Conservation (phyloP, 257 asterid species). For the Lycium ferocissimum region DNA sequence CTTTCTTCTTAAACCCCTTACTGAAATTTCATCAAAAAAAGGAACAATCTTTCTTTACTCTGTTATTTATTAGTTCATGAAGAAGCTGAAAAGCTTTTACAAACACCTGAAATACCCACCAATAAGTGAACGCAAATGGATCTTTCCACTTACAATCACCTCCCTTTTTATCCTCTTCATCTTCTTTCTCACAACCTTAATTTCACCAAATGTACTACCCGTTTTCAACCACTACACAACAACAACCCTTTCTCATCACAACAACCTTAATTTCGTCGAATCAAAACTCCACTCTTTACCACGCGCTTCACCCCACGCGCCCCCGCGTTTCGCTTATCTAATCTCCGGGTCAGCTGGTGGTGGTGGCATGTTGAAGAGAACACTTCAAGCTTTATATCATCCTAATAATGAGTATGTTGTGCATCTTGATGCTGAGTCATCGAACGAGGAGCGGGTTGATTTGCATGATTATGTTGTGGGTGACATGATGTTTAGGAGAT, state of each 20-base stretch:
- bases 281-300: slow-evolving; percentile 71
- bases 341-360: slow-evolving; percentile 88
- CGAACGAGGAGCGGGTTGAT: slow-evolving; percentile 77
- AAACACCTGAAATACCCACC: slow-evolving; percentile 67
- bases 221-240: slow-evolving; percentile 61
- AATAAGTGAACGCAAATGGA: slow-evolving; percentile 74
- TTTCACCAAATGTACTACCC: slow-evolving; percentile 76
- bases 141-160: slow-evolving; percentile 76
- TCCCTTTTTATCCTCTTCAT: slow-evolving; percentile 64
- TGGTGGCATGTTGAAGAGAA: slow-evolving; percentile 80
- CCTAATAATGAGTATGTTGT: slow-evolving; percentile 82
- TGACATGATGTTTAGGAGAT: slow-evolving; percentile 52
- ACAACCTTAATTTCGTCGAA: slow-evolving; percentile 57
- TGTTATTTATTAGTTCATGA: slow-evolving; percentile 39
- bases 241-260: slow-evolving; percentile 41
- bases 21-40: too few species aligned
- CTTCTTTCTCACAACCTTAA: slow-evolving; percentile 65
- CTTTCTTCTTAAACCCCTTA: background rate
- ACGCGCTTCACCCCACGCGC: background rate
- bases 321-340: slow-evolving; percentile 77
- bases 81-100: slow-evolving; percentile 78
- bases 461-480: slow-evolving; percentile 54
- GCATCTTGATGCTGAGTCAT: slow-evolving; percentile 88
- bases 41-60: too few species aligned
- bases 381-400: slow-evolving; percentile 79